Evolutionary conservation across 2,329 filamentous ascomycete species (phyloP), one percentile per base, ranked within the genome.

Genomic region (Geosmithia morbida): DNA sequence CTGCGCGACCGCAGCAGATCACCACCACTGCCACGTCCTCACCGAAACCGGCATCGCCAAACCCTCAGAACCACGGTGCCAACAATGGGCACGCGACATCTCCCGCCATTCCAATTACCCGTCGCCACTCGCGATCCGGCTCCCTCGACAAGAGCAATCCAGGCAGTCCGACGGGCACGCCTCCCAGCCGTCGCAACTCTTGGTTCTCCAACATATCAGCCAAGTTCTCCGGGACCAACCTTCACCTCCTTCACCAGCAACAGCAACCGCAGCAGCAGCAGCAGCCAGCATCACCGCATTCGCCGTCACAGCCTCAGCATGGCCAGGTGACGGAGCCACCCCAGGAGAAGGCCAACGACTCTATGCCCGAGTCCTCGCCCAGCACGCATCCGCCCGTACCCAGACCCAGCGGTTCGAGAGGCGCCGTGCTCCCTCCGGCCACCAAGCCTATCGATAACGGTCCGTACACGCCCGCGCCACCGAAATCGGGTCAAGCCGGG

Each of bases 141-240:
- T 66, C 63, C n/a, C 53, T 61, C 51, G 64, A 66, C 10, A 64
- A 60, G 49, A 53, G 54, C 48, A 55, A 59, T 48, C 58, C 64
- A 5, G 33, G 44, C 33, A 37, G 33, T 18, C 37, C 33, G 10
- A 44, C 44, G 16, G 50, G 48, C 39, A 63, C 68, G 2, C 62
- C 67, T 7, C 66, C 70, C 43, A 41, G 46, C 26, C 71, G 78
- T 47, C 76, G 87, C 53, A 82, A 81, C 51, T 95, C 89, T 14
- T 98, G 92, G 92, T 89, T 97, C 58, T 87, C 86, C 48, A 95
- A 81, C 59, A 79, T 97, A 54, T 94, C 87, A 53, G 90, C 87
- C 54, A 96, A 94, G 61, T 95, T 97, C 67, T 37, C 33, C 33
- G 33, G 11, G 5, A 88, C 85, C 69, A 17, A 62, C 72, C 52